These are phyloP conservation scores for Exophiala oligosperma DNA, from an alignment of 2,329 filamentous ascomycete genomes.

Conservation along the genomic window DNA sequence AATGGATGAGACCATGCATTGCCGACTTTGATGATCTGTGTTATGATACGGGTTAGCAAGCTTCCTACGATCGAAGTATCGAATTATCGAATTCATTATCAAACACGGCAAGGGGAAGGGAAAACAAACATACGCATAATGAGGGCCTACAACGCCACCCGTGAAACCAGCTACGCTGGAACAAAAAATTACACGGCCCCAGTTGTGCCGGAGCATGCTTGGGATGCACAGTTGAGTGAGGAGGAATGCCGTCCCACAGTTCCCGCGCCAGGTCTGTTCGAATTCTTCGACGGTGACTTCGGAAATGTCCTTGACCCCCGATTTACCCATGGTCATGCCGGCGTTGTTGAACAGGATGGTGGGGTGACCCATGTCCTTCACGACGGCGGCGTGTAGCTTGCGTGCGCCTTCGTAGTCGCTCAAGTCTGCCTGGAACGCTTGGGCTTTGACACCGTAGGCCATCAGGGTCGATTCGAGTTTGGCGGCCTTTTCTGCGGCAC, in stretches of 20 bases:
- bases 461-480: conserved; percentile 31
- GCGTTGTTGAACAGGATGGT: conserved; percentile 55
- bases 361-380: conserved; percentile 34
- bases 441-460: conserved; percentile 30
- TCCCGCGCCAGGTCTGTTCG: conserved; percentile 62
- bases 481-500: conserved; percentile 33
- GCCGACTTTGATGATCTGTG: conserved; percentile 43
- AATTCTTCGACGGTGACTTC: conserved; percentile 66
- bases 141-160: conserved; percentile 63
- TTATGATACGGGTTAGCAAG: conserved; percentile 25
- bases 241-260: conserved; percentile 63
- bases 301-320: conserved; percentile 45
- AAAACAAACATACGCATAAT: conserved; percentile 38
- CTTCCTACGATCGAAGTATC: conserved; percentile 22
- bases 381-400: conserved; percentile 35
- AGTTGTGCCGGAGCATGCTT: conserved; percentile 58
- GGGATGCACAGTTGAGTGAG: conserved; percentile 61
- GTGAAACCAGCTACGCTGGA: conserved; percentile 64
- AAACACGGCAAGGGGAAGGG: conserved; percentile 14
- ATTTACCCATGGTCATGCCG: conserved; percentile 57
- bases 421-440: conserved; percentile 40
- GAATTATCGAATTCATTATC: conserved; percentile 2
- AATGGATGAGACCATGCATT: conserved; percentile 49
- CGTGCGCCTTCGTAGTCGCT: conserved; percentile 38
- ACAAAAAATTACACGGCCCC: conserved; percentile 65